Percentiles rank a stretch among this genome's conserved stretches.
These are phyloP conservation scores for Septoria petroselini DNA, from an alignment of 2,329 filamentous ascomycete species.

Conservation along the genomic window DNA sequence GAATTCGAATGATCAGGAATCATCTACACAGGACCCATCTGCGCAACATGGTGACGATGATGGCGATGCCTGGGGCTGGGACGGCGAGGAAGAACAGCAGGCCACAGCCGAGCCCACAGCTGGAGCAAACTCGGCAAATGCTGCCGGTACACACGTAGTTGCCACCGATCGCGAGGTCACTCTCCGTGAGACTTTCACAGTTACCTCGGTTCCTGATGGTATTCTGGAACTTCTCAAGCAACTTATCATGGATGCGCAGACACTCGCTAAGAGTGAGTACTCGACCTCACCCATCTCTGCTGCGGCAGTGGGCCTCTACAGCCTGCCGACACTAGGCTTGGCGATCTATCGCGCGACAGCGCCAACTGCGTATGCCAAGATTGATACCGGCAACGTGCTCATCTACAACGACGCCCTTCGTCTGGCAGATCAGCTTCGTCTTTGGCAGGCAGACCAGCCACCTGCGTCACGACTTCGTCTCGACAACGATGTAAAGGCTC, in stretches of 20 bases:
- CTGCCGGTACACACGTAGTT: conserved; percentile 27
- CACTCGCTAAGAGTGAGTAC: conserved; percentile 53
- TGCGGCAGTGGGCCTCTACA: conserved; percentile 67
- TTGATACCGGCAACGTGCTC: conserved; percentile 59
- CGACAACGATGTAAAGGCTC: conserved; percentile 53
- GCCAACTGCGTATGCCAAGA: conserved; percentile 66
- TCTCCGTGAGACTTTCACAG: conserved; percentile 79
- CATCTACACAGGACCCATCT: conserved; percentile 22
- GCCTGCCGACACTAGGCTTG: conserved; percentile 67
- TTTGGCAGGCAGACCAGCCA: conserved; percentile 47
- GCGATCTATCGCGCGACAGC: conserved; percentile 79
- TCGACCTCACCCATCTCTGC: conserved; percentile 58
- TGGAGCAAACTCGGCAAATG: conserved; percentile 26
- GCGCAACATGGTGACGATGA: conserved; percentile 56
- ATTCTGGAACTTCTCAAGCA: conserved; percentile 66
- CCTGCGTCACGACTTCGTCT: conserved; percentile 46
- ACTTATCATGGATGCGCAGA: conserved; percentile 47
- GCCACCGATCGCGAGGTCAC: conserved; percentile 52
- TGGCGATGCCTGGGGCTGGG: conserved; percentile 90
- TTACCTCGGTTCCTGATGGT: conserved; percentile 80
- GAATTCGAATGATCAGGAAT: conserved; percentile 45
- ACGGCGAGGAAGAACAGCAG: conserved; percentile 57
- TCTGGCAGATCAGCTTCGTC: conserved; percentile 54
- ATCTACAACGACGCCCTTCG: conserved; percentile 64
- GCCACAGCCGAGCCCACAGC: conserved; percentile 29